Percentiles rank a stretch among this genome's conserved stretches.
Evolutionary conservation across 345 rosid genomes (phyloP).

Genomic region (Eucalyptus rudis): DNA sequence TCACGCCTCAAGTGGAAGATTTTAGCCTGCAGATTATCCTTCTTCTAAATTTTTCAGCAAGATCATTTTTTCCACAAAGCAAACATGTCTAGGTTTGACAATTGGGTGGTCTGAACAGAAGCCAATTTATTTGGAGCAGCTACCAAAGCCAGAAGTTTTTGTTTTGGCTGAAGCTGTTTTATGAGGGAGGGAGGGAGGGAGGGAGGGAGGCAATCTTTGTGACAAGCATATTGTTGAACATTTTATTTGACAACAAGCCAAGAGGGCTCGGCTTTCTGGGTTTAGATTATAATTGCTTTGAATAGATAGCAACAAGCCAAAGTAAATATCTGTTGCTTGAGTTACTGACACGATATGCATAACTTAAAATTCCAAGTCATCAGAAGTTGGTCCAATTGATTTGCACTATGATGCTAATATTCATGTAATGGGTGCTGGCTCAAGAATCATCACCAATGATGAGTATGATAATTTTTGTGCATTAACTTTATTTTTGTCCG

Average conservation of each 20-base stretch:
- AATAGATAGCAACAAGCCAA: neutral
- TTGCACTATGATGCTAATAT: neutral
- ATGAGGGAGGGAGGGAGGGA: neutral
- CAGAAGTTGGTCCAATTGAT: neutral
- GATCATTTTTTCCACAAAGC: neutral
- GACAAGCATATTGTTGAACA: neutral
- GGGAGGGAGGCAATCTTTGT: neutral
- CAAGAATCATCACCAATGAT: neutral
- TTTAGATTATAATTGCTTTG: neutral
- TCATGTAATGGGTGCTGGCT: neutral
- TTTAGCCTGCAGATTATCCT: neutral
- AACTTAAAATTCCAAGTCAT: neutral
- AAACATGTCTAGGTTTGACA: neutral
- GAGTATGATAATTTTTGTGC: neutral
- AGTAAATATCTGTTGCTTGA: neutral
- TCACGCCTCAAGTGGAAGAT: neutral
- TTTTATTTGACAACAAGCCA: neutral
- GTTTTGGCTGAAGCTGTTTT: neutral
- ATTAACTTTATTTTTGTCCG: neutral
- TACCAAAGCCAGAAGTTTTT: neutral
- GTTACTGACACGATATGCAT: neutral
- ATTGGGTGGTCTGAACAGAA: neutral
- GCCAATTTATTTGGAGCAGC: neutral
- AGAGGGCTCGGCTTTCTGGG: neutral
- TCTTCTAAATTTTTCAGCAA: neutral